Evolutionary conservation across 2,329 filamentous ascomycete genomes (phyloP).

Genomic region (Neopestalotiopsis sp.): DNA sequence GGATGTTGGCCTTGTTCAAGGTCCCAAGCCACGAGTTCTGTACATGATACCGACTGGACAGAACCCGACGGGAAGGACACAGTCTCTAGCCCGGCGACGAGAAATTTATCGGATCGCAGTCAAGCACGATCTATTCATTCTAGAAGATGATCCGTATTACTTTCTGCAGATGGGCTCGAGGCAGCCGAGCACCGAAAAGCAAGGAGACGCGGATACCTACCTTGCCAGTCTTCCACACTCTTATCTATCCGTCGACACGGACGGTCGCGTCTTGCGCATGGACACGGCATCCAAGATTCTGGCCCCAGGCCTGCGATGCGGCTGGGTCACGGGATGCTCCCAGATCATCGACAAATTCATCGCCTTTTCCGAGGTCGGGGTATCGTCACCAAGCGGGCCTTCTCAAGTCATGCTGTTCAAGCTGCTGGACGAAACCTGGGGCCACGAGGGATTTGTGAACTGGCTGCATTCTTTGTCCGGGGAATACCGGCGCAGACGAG

Average conservation of each 20-base stretch:
- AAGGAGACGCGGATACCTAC: constrained; percentile 24
- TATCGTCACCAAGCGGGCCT: constrained; percentile 30
- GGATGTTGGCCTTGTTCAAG: constrained; percentile 59
- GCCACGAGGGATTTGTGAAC: constrained; percentile 34
- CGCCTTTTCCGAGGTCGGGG: constrained; percentile 29
- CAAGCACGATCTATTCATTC: constrained; percentile 73
- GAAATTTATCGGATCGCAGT: constrained; percentile 70
- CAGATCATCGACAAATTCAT: constrained; percentile 35
- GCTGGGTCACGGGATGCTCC: constrained; percentile 36
- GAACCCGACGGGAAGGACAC: constrained; percentile 78
- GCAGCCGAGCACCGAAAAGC: not conserved
- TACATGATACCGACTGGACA: constrained; percentile 78
- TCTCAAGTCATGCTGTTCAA: constrained; percentile 38
- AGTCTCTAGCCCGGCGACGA: constrained; percentile 61
- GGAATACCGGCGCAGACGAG: constrained; percentile 29
- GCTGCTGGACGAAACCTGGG: constrained; percentile 37
- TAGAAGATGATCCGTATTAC: constrained; percentile 80
- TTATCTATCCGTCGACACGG: constrained; percentile 39
- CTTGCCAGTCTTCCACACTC: constrained; percentile 27
- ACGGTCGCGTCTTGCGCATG: constrained; percentile 37
- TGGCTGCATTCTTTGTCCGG: constrained; percentile 35
- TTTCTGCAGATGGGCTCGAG: constrained; percentile 67
- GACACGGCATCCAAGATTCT: constrained; percentile 39
- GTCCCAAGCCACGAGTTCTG: constrained; percentile 69
- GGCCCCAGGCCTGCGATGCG: constrained; percentile 36